phyloP scores from a whole-genome alignment of 2,329 filamentous ascomycete genomes.

The Mariannaea sp. region DNA sequence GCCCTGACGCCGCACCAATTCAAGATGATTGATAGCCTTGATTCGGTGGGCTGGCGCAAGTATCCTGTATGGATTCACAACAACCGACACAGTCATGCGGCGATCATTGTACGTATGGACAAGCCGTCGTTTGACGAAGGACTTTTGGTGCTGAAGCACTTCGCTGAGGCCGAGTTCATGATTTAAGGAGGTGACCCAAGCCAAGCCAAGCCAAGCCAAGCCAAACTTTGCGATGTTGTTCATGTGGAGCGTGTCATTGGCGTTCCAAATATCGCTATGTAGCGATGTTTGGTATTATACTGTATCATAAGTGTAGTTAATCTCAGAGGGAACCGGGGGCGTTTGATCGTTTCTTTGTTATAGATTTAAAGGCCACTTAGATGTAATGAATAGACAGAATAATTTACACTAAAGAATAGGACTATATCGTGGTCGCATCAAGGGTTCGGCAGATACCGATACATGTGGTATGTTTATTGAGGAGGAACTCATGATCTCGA shows the following conservation, averaged over 20 bases:
- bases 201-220: no score
- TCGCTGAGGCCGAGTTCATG: constrained; percentile 74
- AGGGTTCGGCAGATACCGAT: background rate
- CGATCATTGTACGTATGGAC: constrained; percentile 80
- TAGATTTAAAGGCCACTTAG: background rate
- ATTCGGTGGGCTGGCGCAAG: constrained; percentile 68
- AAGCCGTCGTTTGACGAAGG: constrained; percentile 75
- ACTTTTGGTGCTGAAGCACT: constrained; percentile 77
- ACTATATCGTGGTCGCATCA: background rate
- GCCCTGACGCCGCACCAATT: constrained; percentile 83
- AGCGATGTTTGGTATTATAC: no score
- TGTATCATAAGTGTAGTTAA: no score
- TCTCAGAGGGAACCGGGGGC: background rate
- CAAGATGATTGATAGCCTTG: constrained; percentile 77
- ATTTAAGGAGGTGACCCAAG: constrained; percentile 27
- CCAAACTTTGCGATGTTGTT: no score
- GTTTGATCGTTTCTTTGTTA: background rate
- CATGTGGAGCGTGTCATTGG: no score
- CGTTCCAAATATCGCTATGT: no score
- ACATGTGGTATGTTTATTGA: background rate
- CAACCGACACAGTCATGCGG: constrained; percentile 81
- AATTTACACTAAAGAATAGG: background rate
- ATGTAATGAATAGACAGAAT: no score
- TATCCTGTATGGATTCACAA: constrained; percentile 77
- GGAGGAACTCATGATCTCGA: background rate